These are phyloP conservation scores for Suhomyces kilbournensis DNA, from an alignment of 805 yeast species.

Conservation along the genomic window DNA sequence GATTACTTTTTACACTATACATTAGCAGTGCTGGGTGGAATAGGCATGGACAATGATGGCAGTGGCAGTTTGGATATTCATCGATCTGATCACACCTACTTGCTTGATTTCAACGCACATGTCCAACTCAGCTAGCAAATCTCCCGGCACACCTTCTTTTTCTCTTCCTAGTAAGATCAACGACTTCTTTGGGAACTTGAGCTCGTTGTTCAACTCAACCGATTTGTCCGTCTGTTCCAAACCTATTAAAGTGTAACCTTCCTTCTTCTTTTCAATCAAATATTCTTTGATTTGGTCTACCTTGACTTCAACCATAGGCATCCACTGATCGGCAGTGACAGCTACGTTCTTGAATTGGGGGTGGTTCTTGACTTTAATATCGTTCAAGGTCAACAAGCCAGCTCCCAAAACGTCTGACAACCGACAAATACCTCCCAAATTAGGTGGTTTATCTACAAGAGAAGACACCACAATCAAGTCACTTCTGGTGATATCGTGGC, in stretches of 20 bases:
- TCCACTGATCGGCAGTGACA: conserved; percentile 92
- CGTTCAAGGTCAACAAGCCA: conserved; percentile 74
- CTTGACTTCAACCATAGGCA: conserved; percentile 84
- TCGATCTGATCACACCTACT: conserved; percentile 86
- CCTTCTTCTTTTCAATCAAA: conserved; percentile 56
- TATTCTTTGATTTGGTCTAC: conserved; percentile 52
- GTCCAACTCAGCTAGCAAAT: conserved; percentile 75
- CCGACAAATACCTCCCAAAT: conserved; percentile 91
- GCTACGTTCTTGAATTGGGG: conserved; percentile 83
- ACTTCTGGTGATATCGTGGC: conserved; percentile 57
- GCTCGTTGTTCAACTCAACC: conserved; percentile 58
- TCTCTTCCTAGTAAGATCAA: conserved; percentile 81
- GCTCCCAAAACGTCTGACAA: conserved; percentile 91
- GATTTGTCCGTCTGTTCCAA: conserved; percentile 91
- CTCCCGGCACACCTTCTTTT: conserved; percentile 89
- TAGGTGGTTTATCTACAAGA: conserved; percentile 88
- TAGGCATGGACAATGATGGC: conserved; percentile 93
- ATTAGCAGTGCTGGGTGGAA: conserved; percentile 60
- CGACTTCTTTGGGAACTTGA: conserved; percentile 76
- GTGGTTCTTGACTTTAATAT: conserved; percentile 56
- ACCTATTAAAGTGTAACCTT: conserved; percentile 86
- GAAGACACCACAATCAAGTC: conserved; percentile 90
- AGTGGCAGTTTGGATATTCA: conserved; percentile 96
- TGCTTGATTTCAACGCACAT: conserved; percentile 89
- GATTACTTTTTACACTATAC: background rate